Evolutionary conservation across 176 grass and related monocot species (phyloP).

Genomic region (Avena sativa): DNA sequence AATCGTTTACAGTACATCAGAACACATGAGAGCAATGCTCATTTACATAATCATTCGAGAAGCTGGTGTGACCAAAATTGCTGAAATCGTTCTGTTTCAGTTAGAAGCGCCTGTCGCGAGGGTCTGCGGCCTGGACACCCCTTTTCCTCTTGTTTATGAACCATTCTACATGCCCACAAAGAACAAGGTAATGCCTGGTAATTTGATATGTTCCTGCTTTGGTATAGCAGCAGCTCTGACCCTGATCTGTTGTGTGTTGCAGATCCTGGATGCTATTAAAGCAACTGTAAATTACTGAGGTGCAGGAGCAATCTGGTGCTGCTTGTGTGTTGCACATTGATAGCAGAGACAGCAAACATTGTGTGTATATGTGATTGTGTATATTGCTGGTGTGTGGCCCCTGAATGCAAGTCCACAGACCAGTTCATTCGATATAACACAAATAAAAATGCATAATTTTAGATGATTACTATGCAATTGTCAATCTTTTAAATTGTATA

Average conservation of each 20-base stretch:
- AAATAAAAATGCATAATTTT: constrained; percentile 21
- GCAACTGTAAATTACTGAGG: constrained; percentile 80
- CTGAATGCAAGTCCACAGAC: not conserved
- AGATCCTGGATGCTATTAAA: constrained; percentile 85
- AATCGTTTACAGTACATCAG: not conserved
- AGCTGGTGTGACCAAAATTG: not conserved
- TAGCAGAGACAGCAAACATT: not conserved
- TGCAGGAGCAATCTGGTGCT: not conserved
- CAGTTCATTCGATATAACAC: not conserved
- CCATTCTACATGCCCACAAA: constrained; percentile 91
- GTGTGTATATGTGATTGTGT: not conserved
- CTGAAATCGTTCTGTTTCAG: constrained; percentile 35
- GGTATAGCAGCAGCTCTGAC: not conserved
- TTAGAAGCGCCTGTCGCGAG: constrained; percentile 85
- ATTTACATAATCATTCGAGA: not conserved
- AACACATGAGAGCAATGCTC: constrained; percentile 5
- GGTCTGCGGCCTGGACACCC: constrained; percentile 89
- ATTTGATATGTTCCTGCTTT: not conserved
- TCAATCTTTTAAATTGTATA: not conserved
- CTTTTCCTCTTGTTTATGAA: constrained; percentile 93
- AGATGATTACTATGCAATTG: not conserved
- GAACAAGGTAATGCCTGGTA: constrained; percentile 66
- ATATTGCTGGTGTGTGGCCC: not conserved
- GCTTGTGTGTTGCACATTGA: not conserved
- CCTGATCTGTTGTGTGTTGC: not conserved